Evolutionary conservation across 768 basidiomycete species (phyloP), one percentile per base, ranked within the genome.

Genomic region (Kwoniella europaea): DNA sequence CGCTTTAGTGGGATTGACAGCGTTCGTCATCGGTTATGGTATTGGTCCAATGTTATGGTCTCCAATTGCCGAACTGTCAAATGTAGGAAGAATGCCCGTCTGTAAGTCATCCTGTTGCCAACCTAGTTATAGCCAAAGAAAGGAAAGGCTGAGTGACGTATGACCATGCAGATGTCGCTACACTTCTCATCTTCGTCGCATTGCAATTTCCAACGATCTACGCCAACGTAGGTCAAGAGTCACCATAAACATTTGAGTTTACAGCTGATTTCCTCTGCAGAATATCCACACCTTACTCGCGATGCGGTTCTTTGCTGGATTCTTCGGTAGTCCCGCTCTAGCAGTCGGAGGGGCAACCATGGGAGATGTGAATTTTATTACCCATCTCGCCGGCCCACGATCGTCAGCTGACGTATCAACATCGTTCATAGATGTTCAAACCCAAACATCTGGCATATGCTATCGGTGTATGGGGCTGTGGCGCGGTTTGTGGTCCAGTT

Each of bases 241-340:
- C 35, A 35, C 35, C 35, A 35, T 35, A 35, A 35, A 35, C 6
- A 35, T 35, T 35, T 35, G 35, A 35, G 6, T 35, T 35, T 35
- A 7, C 35, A 35, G 35, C 44, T 50, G n/a, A 41, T 64, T 15
- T 18, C 59, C 13, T n/a, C 71, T 80, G 2, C 83, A 83, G 10
- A 90, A 90, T 77, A 87, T 90, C 64, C 84, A 87, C 67, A 88
- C 89, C 0, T 82, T 91, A 9, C 83, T 90, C 5, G 76, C 89
- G n/a, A 88, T 88, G 2, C 86, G 90, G 1, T 90, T 90, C 79
- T 76, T 91, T 22, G 86, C 86, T 22, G 90, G 90, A 3, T 86
- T 89, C 76, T 90, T 89, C 74, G 90, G 88, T n/a, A 87, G 87
- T 58, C 46, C 67, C 7, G 35, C 67, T 27, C 54, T 79, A 50